Conservation (phyloP, 768 basidiomycete species). For the Coprinopsis cinerea region DNA sequence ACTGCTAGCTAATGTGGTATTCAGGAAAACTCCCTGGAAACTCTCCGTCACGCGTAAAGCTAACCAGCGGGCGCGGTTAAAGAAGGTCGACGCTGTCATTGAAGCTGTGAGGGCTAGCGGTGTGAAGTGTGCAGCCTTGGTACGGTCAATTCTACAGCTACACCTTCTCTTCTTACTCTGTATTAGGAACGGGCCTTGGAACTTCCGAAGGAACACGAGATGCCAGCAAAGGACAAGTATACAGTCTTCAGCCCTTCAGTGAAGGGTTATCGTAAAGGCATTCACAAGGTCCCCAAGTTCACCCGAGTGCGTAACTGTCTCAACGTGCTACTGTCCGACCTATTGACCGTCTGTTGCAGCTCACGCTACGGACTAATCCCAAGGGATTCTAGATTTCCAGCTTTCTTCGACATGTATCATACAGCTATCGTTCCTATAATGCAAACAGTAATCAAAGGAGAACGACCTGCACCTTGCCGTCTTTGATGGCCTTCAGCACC, state of each 20-base stretch:
- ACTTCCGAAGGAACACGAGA: slow-evolving; percentile 90
- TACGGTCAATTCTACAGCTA: slow-evolving; percentile 31
- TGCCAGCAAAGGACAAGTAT: slow-evolving; percentile 92
- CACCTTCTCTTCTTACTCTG: not conserved
- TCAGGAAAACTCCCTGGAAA: slow-evolving; percentile 94
- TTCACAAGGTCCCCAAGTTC: slow-evolving; percentile 98
- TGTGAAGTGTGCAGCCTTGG: slow-evolving; percentile 68
- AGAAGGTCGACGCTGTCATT: slow-evolving; percentile 91
- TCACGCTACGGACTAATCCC: slow-evolving; percentile 84
- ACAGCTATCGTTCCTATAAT: slow-evolving; percentile 13
- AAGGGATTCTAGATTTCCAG: slow-evolving; percentile 68
- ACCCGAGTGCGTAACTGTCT: slow-evolving; percentile 60
- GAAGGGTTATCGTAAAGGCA: slow-evolving; percentile 83
- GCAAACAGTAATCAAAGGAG: slow-evolving; percentile 47
- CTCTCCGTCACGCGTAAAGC: slow-evolving; percentile 89
- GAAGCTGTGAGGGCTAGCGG: slow-evolving; percentile 82
- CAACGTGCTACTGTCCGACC: not conserved
- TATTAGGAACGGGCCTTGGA: slow-evolving; percentile 71
- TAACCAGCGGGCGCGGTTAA: slow-evolving; percentile 82
- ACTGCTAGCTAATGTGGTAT: slow-evolving; percentile 4
- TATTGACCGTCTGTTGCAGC: slow-evolving; percentile 33
- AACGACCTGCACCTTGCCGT: slow-evolving; percentile 75
- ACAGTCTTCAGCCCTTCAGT: slow-evolving; percentile 73
- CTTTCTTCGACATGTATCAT: slow-evolving; percentile 17
- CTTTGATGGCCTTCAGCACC: slow-evolving; percentile 56